Base-by-base conservation (phyloP, 1,284 basidiomycete genomes). In the Ustilago shanxiensis region DNA sequence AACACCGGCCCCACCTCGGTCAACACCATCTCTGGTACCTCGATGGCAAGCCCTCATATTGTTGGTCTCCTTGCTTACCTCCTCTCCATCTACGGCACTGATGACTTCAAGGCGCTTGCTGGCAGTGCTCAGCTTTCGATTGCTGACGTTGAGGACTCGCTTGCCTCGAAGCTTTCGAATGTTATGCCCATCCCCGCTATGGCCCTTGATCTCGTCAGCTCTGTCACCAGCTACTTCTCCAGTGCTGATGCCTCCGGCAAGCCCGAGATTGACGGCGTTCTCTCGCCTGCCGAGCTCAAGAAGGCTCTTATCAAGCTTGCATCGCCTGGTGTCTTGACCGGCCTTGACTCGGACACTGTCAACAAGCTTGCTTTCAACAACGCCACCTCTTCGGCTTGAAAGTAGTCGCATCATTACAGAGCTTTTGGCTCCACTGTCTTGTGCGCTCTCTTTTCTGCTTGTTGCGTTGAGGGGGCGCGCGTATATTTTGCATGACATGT, bases 11-110 rank as follows among this genome's bases (percentile, higher is more conserved):
- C 83, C 57, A 85, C 81, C 16, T 89, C 91, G 58, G 89, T 88
- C 77, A 91, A 92, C 87, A 93, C 91, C 26, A 92, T 91, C 26
- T 92, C 91, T 5, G 89, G 89, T 67, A 90, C 89, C 45, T 89
- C 89, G 44, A 90, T 90, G 89, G 89, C 90, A 53, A 88, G 89
- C 54, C 90, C 90, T 56, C 90, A 90, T 87, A 77, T 83, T 65
- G 83, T 82, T 49, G 86, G 86, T 60, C 69, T 87, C 28, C 81
- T 87, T 47, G 84, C 86, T 24, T 86, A 85, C 66, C 89, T 94
- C 73, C 90, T 96, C 66, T 94, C 93, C 20, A 86, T 88, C 63
- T 87, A 87, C 73, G 85, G 84, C 62, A 78, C 84, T 29, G 73
- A 66, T 18, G 84, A 84, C 61, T 86, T 85, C 45, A 55, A 66